Evolutionary conservation across 78 protist species (phyloP).

Genomic region (Bodo saltans): DNA sequence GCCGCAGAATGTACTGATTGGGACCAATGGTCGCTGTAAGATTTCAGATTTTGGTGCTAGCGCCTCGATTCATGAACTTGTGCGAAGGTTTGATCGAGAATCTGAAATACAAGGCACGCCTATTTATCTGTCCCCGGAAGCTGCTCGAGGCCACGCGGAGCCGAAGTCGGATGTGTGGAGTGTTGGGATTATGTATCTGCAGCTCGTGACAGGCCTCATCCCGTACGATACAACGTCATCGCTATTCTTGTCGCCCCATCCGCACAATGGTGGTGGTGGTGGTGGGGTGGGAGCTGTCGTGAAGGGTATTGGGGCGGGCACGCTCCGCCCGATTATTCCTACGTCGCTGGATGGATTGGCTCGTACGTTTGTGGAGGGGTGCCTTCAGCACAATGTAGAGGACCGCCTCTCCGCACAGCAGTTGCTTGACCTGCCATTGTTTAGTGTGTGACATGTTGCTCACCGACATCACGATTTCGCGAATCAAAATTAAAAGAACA

Average conservation of each 20-base stretch:
- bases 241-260: too few relatives aligned
- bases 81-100: neutral
- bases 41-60: conserved; percentile 7
- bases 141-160: neutral
- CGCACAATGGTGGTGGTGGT: too few relatives aligned
- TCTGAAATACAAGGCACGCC: neutral
- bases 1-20: conserved; percentile 97
- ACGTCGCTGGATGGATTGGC: too few relatives aligned
- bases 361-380: too few relatives aligned
- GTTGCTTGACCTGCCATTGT: too few relatives aligned
- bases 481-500: too few relatives aligned
- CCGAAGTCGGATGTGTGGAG: conserved; percentile 15
- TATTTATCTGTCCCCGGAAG: conserved; percentile 17
- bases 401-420: conserved; percentile 11
- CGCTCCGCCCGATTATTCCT: too few relatives aligned
- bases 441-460: too few relatives aligned
- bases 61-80: neutral
- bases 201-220: neutral
- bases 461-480: too few relatives aligned
- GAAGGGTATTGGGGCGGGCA: too few relatives aligned
- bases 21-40: conserved; percentile 19
- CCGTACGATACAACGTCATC: too few relatives aligned
- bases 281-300: too few relatives aligned
- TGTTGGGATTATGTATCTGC: neutral
- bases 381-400: neutral